Evolutionary conservation across 257 asterid species (phyloP).

Genomic region (Solanum habrochaites): DNA sequence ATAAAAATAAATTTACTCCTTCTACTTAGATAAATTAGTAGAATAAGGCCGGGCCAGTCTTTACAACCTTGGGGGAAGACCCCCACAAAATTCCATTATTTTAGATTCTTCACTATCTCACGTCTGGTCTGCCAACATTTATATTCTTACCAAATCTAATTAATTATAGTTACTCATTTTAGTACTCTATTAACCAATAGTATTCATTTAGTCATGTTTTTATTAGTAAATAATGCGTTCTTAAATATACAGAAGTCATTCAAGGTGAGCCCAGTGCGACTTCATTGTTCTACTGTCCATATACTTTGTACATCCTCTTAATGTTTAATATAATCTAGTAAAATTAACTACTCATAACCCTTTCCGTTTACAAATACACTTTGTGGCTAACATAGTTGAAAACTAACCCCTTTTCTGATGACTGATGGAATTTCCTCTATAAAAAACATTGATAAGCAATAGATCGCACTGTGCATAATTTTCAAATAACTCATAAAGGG

Average conservation of each 20-base stretch:
- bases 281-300: no score
- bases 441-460: not conserved
- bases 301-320: no score
- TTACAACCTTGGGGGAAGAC: constrained; percentile 7
- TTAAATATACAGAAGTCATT: not conserved
- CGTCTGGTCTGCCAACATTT: not conserved
- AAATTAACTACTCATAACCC: no score
- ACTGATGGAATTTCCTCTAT: not conserved
- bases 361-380: no score
- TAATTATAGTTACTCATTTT: no score
- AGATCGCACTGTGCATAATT: not conserved
- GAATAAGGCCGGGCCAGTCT: constrained; percentile 22
- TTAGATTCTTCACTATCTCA: constrained; percentile 1
- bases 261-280: no score
- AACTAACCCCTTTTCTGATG: no score
- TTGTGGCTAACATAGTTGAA: no score
- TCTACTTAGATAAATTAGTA: constrained; percentile 15
- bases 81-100: constrained; percentile 3
- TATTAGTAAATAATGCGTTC: not conserved
- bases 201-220: not conserved
- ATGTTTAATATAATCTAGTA: no score
- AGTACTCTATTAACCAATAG: not conserved
- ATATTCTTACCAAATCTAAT: not conserved
- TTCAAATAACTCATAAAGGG: not conserved
- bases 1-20: not conserved